Evolutionary conservation across 352 stramenopile genomes (phyloP), one percentile per base, ranked within the genome.

Genomic region (Phytophthora crassamura): DNA sequence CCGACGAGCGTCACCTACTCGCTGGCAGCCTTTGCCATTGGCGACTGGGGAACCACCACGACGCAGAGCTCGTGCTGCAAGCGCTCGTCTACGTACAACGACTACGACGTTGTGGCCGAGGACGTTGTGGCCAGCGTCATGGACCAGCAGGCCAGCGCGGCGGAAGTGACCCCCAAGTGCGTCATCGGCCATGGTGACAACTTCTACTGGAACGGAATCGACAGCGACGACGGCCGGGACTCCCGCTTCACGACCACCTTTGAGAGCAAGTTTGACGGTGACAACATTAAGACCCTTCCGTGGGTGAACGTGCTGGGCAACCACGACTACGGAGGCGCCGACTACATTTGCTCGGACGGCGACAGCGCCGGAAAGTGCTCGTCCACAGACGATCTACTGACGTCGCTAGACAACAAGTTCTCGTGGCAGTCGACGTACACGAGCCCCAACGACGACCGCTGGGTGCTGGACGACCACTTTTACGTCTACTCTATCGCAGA

Each of bases 301-400:
- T 88, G 79, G 79, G 69, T 88, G 45, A 88, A 87, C 57, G 77
- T 86, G 33, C 64, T 88, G 43, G 79, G 79, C 30, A 88, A 88
- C 63, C 79, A 88, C 75, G 79, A 88, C 57, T 87, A 87, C 60
- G 79, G 79, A 39, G 79, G 79, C 8, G 74, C 72, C 47, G 74
- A 75, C 60, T 88, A 78, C 76, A 77, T 88, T 22, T 88, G 79
- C 53, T 69, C 65, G 6, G 59, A 59, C 5, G 51, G 59, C 33
- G 46, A 73, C 28, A 60, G 53, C 11, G 60, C 59, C 0, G 58
- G 46, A 11, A 64, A 77, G 38, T 82, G 74, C 36, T 54, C 46
- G n/a, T 47, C 32, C 30, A 45, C 74, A 15, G 49, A 58, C 10
- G 72, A 64, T 20, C 35, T 77, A 1, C 28, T 74, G 10, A 67